Conservation (phyloP, 2,329 filamentous ascomycete genomes). For the Phyllosticta ampelicida region DNA sequence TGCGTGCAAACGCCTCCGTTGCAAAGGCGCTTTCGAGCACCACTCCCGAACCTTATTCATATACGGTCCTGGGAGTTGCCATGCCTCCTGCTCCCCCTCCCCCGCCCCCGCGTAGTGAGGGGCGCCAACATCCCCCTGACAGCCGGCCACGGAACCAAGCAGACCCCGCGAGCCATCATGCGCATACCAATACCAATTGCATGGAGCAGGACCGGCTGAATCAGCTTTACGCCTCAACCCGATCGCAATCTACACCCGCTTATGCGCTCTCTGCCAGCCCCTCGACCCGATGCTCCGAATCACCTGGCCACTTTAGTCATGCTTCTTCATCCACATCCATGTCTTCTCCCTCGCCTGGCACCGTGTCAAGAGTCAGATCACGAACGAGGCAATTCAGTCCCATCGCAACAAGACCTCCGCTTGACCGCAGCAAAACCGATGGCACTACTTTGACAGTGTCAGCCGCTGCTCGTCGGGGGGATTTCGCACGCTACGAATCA, state of each 20-base stretch:
- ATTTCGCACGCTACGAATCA: constrained; percentile 58
- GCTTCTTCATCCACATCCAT: constrained; percentile 71
- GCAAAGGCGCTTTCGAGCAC: constrained; percentile 21
- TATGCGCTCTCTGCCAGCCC: constrained; percentile 59
- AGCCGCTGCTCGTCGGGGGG: constrained; percentile 41
- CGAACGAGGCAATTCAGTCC: constrained; percentile 47
- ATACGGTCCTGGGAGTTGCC: constrained; percentile 34
- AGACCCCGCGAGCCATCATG: background rate
- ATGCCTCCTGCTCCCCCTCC: constrained; percentile 22
- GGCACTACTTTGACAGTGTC: constrained; percentile 30
- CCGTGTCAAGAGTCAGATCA: constrained; percentile 35
- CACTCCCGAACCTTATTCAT: constrained; percentile 30
- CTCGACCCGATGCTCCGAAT: constrained; percentile 65
- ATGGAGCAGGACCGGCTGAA: constrained; percentile 28
- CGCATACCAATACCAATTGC: background rate
- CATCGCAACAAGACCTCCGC: constrained; percentile 46
- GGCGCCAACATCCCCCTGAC: constrained; percentile 14
- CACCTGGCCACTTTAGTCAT: constrained; percentile 61
- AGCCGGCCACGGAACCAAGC: constrained; percentile 10
- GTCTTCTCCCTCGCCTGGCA: constrained; percentile 60
- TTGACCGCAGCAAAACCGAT: constrained; percentile 48
- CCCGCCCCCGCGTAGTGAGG: constrained; percentile 21
- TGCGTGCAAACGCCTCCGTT: constrained; percentile 14
- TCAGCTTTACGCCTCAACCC: constrained; percentile 51
- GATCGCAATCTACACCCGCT: constrained; percentile 57